Percentiles rank a stretch among this genome's conserved stretches.
Evolutionary conservation across 805 yeast genomes (phyloP).

Genomic region (Tetrapisispora namnaoensis): DNA sequence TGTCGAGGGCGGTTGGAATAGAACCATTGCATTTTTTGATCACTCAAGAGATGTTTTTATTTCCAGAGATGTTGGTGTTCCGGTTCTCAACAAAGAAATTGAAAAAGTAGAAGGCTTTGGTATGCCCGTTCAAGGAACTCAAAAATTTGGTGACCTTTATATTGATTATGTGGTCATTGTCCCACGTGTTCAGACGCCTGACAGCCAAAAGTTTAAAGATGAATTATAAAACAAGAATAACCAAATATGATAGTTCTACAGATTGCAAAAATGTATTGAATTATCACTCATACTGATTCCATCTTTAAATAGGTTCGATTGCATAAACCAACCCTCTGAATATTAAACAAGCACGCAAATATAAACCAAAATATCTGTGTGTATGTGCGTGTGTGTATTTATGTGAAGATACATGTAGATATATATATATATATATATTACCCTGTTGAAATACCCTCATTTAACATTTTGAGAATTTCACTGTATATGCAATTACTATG

Average conservation of each 20-base stretch:
- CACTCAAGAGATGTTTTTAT: constrained; percentile 39
- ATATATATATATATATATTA: too few species aligned
- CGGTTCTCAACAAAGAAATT: constrained; percentile 56
- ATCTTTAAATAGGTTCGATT: too few species aligned
- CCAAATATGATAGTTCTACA: too few species aligned
- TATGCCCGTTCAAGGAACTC: constrained; percentile 53
- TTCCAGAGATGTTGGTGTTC: constrained; percentile 40
- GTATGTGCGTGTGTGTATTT: too few species aligned
- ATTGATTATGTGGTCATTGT: constrained; percentile 40
- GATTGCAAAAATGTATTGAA: too few species aligned
- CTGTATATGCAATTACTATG: too few species aligned
- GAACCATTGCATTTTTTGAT: constrained; percentile 61
- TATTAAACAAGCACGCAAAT: not conserved
- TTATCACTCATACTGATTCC: too few species aligned
- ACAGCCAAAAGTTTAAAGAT: constrained; percentile 8
- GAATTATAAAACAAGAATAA: constrained; percentile 11
- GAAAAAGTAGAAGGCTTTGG: constrained; percentile 70
- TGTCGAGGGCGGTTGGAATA: constrained; percentile 66
- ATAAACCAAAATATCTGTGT: not conserved
- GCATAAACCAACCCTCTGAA: too few species aligned
- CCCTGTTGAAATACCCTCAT: too few species aligned
- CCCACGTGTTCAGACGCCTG: constrained; percentile 23
- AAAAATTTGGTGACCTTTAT: constrained; percentile 44
- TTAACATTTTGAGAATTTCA: not conserved
- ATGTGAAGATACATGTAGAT: too few species aligned